Base-by-base conservation (phyloP, 441 rosid species). In the Pelargonium citronellum region DNA sequence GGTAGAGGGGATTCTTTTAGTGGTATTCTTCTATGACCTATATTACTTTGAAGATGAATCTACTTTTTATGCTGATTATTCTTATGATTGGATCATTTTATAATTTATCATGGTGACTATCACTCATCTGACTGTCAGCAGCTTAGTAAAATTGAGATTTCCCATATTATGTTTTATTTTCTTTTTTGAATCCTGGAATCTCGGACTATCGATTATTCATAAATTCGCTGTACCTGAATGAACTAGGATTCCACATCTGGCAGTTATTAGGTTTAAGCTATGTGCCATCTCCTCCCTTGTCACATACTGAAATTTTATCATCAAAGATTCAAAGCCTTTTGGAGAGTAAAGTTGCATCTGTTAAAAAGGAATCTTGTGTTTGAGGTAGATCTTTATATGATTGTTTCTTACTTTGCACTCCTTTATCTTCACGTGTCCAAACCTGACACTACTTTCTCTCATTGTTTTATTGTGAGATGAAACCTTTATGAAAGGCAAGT, bases 1-100 rank as follows among this genome's bases (percentile, higher is more conserved):
- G 99, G 99, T 94, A 44, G 99, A 94, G 81, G 99, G 99, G 44
- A 92, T 94, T 71, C 96, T 94, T 77, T 89, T 94, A 68, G 99
- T 94, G 96, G 99, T 93, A 88, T 69, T 66, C 6, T 60, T 81
- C 73, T 73, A 20, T 65, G 24, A 39, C 47, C 67, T 74, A 57
- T 61, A 3, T 68, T 12, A 6, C 63, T 37, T 71, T 64, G 55
- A 41, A 66, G 9, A 51, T 51, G 24, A 24, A 68, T 15, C 68
- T 16, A 11, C 13, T 30, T 72, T 41, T 16, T 11, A 19, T 7
- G 10, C 62, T 70, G 60, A 67, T 13, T 39, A 65, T 12, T 69
- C n/a, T 5, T 9, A 41, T 6, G 13, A n/a, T 34, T 12, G 15
- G 15, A 44, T 67, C 4, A 44, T 12, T 44, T n/a, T 67, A 30